Evolutionary conservation across 2,329 filamentous ascomycete genomes (phyloP), one percentile per base, ranked within the genome.

Genomic region (Aspergillus unguis): DNA sequence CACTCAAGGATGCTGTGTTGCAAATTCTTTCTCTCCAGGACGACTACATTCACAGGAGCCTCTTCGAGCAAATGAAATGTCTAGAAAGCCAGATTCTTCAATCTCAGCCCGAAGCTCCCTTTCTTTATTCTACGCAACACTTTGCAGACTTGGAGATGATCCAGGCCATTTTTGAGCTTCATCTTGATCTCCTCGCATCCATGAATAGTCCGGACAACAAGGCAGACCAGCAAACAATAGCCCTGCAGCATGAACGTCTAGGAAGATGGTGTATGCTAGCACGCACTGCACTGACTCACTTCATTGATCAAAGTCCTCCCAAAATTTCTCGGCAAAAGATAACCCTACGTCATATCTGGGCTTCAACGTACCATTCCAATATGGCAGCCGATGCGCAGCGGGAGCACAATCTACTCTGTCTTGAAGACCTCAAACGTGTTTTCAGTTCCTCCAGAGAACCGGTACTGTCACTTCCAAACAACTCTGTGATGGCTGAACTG

Each of bases 401-500:
- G 47, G 80, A 85, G 48, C 80, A 86, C 62, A 75, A 85, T 32
- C 66, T 87, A 27, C 73, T 78, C 44, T 85, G 82, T 60, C 81
- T 87, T 68, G 76, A 81, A 53, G 85, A 88, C 58, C 70, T 89
- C 9, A 83, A 84, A 61, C 64, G 62, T 3, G 71, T 83, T 8
- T 71, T 88, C 10, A 62, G 73, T 27, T 71, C 73, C 3, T 66
- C 78, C 8, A 75, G 72, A 10, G 74, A 74, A n/a, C 74, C 75
- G 28, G 72, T 77, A 5, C 67, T 76, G 0, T 81, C 88, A 9
- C 76, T 97, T 10, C 77, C 86, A 3, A 97, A 99, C 69, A 97
- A 96, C 65, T 82, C 84, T 1, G 82, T 92, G 23, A 95, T 99
- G 85, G 84, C 90, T 0, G 88, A 94, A 57, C 82, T 99, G 45